Conservation (phyloP, 441 rosid genomes). For the Populus trichocarpa region DNA sequence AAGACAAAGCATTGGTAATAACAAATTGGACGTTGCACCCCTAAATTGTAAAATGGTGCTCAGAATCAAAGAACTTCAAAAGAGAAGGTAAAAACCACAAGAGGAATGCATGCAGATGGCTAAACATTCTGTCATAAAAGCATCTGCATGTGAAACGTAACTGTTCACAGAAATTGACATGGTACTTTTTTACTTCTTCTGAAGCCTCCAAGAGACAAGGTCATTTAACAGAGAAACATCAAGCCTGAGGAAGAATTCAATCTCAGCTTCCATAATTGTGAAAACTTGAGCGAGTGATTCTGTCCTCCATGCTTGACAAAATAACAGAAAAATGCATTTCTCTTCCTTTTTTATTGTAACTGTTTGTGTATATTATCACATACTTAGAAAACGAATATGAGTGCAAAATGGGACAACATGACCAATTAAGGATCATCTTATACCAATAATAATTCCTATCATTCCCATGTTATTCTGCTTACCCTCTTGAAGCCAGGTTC, state of each 20-base stretch:
- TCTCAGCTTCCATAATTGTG: not conserved
- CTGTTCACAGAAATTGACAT: not conserved
- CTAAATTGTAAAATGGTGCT: not conserved
- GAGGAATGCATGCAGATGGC: not conserved
- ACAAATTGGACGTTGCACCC: not conserved
- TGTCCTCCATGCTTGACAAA: not conserved
- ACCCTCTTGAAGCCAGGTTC: slow-evolving; percentile 99
- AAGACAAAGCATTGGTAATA: not conserved
- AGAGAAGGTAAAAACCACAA: not conserved
- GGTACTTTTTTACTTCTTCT: not conserved
- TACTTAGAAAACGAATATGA: not conserved
- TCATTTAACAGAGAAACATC: not conserved
- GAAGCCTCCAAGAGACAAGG: not conserved
- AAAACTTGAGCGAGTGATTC: too few relatives aligned
- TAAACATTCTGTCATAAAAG: not conserved
- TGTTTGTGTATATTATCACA: not conserved
- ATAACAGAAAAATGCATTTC: not conserved
- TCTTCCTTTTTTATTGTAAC: not conserved
- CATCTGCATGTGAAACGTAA: not conserved
- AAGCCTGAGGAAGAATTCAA: not conserved
- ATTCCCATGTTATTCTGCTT: slow-evolving; percentile 4
- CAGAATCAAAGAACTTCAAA: not conserved
- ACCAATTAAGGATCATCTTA: not conserved
- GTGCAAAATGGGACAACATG: not conserved
- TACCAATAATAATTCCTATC: not conserved